phyloP scores from a whole-genome alignment of 352 stramenopile species.

The Globisporangium spinosum region DNA sequence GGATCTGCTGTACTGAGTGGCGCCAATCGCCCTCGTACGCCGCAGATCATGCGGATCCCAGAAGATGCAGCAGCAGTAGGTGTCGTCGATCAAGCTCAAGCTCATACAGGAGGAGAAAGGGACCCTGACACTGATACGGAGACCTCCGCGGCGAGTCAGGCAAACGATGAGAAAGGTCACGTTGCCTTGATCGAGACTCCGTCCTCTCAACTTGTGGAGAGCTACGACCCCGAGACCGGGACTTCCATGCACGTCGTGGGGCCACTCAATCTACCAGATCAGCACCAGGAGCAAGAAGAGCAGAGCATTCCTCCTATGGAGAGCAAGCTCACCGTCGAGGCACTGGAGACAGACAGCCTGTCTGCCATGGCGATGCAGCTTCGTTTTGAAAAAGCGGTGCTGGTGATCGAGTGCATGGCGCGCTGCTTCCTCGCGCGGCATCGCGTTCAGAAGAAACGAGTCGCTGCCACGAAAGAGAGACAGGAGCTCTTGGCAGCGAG shows the following conservation, averaged over 20 bases:
- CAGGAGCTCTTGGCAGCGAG: background rate
- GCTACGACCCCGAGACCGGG: constrained; percentile 15
- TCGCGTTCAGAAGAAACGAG: constrained; percentile 26
- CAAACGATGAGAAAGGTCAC: background rate
- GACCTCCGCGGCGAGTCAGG: background rate
- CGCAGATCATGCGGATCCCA: background rate
- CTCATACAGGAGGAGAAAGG: background rate
- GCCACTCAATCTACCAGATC: background rate
- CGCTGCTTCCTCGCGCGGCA: constrained; percentile 22
- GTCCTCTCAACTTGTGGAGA: constrained; percentile 10
- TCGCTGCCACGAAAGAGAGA: background rate
- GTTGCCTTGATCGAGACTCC: background rate
- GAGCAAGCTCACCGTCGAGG: background rate
- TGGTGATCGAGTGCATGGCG: constrained; percentile 15
- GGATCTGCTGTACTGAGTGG: constrained; percentile 3
- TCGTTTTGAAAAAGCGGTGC: constrained; percentile 17
- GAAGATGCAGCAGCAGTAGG: background rate
- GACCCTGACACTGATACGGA: background rate
- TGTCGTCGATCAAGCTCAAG: background rate
- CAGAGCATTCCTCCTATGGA: background rate
- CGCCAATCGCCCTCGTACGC: background rate
- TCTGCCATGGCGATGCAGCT: background rate
- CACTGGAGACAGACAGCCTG: background rate
- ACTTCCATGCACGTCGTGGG: constrained; percentile 10
- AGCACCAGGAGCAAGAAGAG: background rate